Base-by-base conservation (phyloP, 2,329 filamentous ascomycete genomes). In the Ramularia endophylla region DNA sequence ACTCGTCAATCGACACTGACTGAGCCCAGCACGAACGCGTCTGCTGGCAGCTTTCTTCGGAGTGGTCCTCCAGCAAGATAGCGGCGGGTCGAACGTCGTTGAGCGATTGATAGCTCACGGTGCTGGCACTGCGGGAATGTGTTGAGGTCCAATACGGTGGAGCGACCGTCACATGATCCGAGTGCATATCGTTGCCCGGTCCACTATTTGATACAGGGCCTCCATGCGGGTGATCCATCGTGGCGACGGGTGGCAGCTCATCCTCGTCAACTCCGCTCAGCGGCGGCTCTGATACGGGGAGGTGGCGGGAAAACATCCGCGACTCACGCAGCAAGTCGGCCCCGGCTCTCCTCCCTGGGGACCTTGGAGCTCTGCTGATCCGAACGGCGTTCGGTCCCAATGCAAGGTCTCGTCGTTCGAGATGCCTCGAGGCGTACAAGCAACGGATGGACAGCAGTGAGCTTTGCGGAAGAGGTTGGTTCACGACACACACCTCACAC, bases 51-150 rank as follows among this genome's bases (percentile, higher is more conserved):
- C 73, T 72, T 52, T 78, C 74, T 31, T 67, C 63, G 17, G 78
- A 81, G 58, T 83, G 77, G 57, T 84, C 80, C 53, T 82, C 77
- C 17, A 84, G 69, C 2, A 68, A 70, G 48, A 84, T 84, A 27
- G 68, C 46, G 13, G 45, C 59, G 3, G 66, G 66, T 13, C 53
- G 41, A 38, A 43, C 37, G 38, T 61, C 57, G 33, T 61, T 55
- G 33, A 63, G 52, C 20, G 66, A 66, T 13, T 52, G 53, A 35
- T 54, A 58, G 51, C 60, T 62, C 17, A 52, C 50, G 16, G 65
- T 66, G 44, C 61, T 56, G 40, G 55, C 59, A 31, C 64, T 61
- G 44, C 63, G 62, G 46, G 67, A 65, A 33, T 59, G 53, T 39
- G 43, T 41, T 27, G 40, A 62, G 22, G 11, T n/a, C 69, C 71